Conservation (phyloP, 169 alveolate species). For the Plasmodium knowlesi region DNA sequence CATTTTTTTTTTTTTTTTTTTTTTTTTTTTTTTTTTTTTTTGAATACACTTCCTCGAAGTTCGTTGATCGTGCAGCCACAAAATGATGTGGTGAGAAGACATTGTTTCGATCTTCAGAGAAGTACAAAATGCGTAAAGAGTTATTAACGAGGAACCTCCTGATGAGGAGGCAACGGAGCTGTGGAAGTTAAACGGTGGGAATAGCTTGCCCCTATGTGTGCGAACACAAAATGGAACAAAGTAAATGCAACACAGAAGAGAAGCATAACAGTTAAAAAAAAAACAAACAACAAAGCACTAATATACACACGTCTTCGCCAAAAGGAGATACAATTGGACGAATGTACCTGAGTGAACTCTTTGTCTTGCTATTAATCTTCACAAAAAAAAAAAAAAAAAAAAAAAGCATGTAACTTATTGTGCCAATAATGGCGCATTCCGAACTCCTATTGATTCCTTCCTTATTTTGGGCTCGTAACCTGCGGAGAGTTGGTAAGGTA, state of each 20-base stretch:
- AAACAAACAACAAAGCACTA: neutral
- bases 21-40: neutral
- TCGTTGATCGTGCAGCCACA: neutral
- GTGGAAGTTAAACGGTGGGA: neutral
- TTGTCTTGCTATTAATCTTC: neutral
- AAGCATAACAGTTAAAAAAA: neutral
- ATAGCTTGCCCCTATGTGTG: neutral
- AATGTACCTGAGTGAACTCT: neutral
- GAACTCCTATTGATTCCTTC: conserved; percentile 15
- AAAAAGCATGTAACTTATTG: neutral
- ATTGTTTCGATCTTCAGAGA: neutral
- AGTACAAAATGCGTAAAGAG: neutral
- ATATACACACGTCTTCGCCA: neutral
- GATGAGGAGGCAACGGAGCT: neutral
- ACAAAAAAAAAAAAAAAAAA: conserved; percentile 8
- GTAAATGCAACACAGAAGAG: neutral
- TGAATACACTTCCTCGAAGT: neutral
- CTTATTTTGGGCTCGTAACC: conserved; percentile 64
- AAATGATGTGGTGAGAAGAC: neutral
- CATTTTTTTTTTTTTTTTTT: neutral
- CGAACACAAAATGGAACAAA: neutral
- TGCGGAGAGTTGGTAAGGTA: neutral
- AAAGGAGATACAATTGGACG: neutral
- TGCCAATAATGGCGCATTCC: conserved; percentile 20
- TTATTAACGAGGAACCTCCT: neutral